Base-by-base conservation (phyloP, 306 rosid genomes). In the Quercus cerris region DNA sequence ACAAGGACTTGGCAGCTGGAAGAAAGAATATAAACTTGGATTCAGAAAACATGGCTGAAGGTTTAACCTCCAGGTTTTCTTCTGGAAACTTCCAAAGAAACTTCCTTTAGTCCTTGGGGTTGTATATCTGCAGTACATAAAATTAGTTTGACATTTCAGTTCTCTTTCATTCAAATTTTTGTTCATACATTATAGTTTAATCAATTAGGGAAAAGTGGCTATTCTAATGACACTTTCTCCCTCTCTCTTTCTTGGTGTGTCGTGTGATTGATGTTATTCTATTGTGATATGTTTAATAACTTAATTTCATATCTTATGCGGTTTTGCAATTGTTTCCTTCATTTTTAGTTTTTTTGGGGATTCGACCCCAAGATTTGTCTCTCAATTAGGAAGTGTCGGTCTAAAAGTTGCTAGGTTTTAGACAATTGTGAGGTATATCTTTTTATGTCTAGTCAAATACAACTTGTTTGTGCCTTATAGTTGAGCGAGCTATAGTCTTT, bases 1-100 rank as follows among this genome's bases (percentile, higher is more conserved):
- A 95, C 75, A 93, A 89, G 87, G 99, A 93, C 79, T 85, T 95
- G 80, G 71, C 88, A 5, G 92, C 93, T 73, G 97, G 99, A 80
- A 87, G 97, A 86, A 84, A 90, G 77, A 88, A 51, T 81, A 69
- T 95, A 64, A 91, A 90, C 31, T 46, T 95, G 10, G 98, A 95
- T 86, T 70, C 93, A 3, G 88, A 91, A 73, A 81, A 86, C 91
- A 93, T 90, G 97, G 17, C 87, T 72, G 74, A 90, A 77, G 97
- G 87, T 62, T 85, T 95, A 70, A 69, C 93, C 22, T 95, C 97
- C 8, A 88, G 92, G 86, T 95, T 95, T 87, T 90, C 97, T 44
- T 84, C 94, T 7, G 96, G 95, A 82, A 82, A 74, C 23, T 85
- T 87, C 55, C 94, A 95, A 84, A 93, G 98, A 83, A 95, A 80